Percentiles rank a stretch among this genome's conserved stretches.
phyloP scores from a whole-genome alignment of 768 basidiomycete species.

The Suillus fuscotomentosus region DNA sequence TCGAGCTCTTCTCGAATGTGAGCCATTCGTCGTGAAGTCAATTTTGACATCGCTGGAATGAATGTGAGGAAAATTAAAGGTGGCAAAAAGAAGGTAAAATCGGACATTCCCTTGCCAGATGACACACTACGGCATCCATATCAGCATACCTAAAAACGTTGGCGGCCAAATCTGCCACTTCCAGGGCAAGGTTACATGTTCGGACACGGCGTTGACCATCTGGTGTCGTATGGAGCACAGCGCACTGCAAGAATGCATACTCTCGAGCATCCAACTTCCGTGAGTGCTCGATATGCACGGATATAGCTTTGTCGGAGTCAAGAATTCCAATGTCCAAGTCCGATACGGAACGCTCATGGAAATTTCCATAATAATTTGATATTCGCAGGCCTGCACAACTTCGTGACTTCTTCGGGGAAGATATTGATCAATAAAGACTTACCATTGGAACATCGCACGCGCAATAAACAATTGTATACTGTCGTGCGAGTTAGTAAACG shows the following conservation, averaged over 20 bases:
- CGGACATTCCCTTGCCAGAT: slow-evolving; percentile 78
- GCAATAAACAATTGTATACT: slow-evolving; percentile 77
- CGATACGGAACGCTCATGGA: slow-evolving; percentile 61
- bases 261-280: slow-evolving; percentile 64
- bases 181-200: slow-evolving; percentile 81
- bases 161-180: slow-evolving; percentile 79
- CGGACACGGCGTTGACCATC: slow-evolving; percentile 81
- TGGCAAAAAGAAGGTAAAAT: slow-evolving; percentile 1
- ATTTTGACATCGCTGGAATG: slow-evolving; percentile 63
- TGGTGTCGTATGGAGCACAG: slow-evolving; percentile 80
- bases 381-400: slow-evolving; percentile 57
- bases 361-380: slow-evolving; percentile 69
- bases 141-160: slow-evolving; percentile 92
- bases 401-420: neutral
- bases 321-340: slow-evolving; percentile 79
- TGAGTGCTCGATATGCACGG: slow-evolving; percentile 72
- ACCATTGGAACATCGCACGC: slow-evolving; percentile 87
- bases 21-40: slow-evolving; percentile 58
- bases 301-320: slow-evolving; percentile 80
- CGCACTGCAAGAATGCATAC: slow-evolving; percentile 81
- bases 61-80: neutral
- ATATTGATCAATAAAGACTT: slow-evolving; percentile 11
- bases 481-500: slow-evolving; percentile 67
- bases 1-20: slow-evolving; percentile 83
- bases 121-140: slow-evolving; percentile 76